Evolutionary conservation across 1,139 yeast genomes (phyloP), one percentile per base, ranked within the genome.

Genomic region (Protomyces inouyei): DNA sequence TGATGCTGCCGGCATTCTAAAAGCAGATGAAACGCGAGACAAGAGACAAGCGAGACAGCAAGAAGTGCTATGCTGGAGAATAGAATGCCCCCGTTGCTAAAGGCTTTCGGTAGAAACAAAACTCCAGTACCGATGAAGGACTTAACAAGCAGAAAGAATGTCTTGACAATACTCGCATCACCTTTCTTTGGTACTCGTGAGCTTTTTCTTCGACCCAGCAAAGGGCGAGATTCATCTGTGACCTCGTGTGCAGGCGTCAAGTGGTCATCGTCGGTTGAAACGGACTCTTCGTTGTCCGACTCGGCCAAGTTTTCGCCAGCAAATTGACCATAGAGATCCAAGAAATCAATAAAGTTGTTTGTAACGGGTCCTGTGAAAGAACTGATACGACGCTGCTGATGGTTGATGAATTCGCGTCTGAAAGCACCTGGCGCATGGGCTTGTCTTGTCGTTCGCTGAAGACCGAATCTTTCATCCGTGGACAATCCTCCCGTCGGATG

Each of bases 81-180:
- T 6, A 86, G 69, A 71, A 93, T 78, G 0, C 98, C 98, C 48
- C 97, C 98, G 36, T 54, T 54, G 53, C 54, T 85, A 82, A 72
- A 92, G 1, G 96, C 97, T 72, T 85, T 87, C 2, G 98, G 98
- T 64, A 93, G 78, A 72, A 93, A 93, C 51, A 93, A 78, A 1
- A 93, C 96, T n/a, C 98, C 98, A 0, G 98, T 93, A 0, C 98
- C 98, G 9, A 93, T 91, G 75, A 93, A 93, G 2, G 97, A 93
- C 73, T 93, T 93, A 65, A 92, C 76, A 61, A 92, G 75, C 38
- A 92, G 77, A 70, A 91, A 78, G 52, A 88, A 84, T 0, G 92
- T 88, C 71, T 87, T 87, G 2, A 80, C 75, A 14, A 84, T 82
- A 0, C 88, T 77, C 1, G 88, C 83, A 61, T 83, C 82, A 3